Evolutionary conservation across 371 early-diverging fungal genomes (phyloP), one percentile per base, ranked within the genome.

Genomic region (Mucor lusitanicus): DNA sequence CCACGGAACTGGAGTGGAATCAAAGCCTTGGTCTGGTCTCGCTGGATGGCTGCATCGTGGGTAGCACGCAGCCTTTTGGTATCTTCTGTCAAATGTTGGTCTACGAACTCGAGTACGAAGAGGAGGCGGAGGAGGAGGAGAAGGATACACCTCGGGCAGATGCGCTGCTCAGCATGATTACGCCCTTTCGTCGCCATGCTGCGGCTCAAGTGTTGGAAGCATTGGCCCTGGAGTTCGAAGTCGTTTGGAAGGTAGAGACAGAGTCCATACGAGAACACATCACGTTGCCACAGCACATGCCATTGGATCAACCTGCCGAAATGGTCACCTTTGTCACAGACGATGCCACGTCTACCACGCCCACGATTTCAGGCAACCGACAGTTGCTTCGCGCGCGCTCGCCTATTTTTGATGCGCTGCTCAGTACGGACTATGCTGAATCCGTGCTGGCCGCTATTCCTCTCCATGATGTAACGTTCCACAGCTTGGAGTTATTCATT

Each of bases 11-110:
- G 0, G 39, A 65, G 15, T 75, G 75, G 73, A 72, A 60, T 6
- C n/a, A 21, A 0, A 39, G 27, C 0, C 42, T 74, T 3, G 73
- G 77, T 8, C 19, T 73, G 13, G 19, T 1, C 0, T n/a, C 19
- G 23, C 28, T 39, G 3, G 60, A 59, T 35, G 37, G 39, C 17
- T 19, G 28, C 12, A 68, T 77, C 9, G 50, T 72, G 0, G 33
- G 54, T 28, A 56, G 60, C 21, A 69, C 56, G 6, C 35, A 48
- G 21, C 64, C 71, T 0, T 72, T 79, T 68, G 73, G 73, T 3
- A 63, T 65, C 11, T 19, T 76, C 1, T 79, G 77, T 59, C 77
- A 74, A 42, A 79, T 79, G 80, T n/a, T 79, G 23, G 70, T 78
- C 5, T 78, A 70, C 44, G 70, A 71, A 17, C 60, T 78, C 13